Conservation (phyloP, 2,329 filamentous ascomycete species). For the Rhynchosporium secalis region DNA sequence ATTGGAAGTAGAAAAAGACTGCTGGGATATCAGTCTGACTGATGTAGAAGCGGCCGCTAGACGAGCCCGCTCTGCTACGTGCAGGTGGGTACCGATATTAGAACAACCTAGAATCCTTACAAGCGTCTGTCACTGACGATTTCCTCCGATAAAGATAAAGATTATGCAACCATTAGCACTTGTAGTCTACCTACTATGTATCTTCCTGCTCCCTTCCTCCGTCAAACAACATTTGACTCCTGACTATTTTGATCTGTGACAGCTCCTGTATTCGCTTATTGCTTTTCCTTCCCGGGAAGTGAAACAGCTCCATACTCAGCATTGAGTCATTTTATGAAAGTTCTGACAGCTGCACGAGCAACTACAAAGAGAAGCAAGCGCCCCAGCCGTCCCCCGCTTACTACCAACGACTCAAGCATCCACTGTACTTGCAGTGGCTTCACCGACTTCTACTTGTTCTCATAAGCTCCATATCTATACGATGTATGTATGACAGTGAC, state of each 20-base stretch:
- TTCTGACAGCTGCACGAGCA: conserved; percentile 25
- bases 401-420: conserved; percentile 18
- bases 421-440: conserved; percentile 16
- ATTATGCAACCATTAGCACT: not conserved
- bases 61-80: no score
- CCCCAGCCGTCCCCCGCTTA: conserved; percentile 25
- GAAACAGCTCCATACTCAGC: not conserved
- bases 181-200: no score
- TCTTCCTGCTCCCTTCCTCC: no score
- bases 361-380: conserved; percentile 14
- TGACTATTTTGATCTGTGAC: no score
- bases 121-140: conserved; percentile 9
- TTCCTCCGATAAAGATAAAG: conserved; percentile 14
- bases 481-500: conserved; percentile 29
- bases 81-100: no score
- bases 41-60: conserved; percentile 6
- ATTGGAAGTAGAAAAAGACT: not conserved
- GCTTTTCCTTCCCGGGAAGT: not conserved
- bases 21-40: not conserved
- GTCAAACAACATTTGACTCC: no score
- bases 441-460: conserved; percentile 14
- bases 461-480: conserved; percentile 22
- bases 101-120: not conserved
- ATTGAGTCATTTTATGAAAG: conserved; percentile 24
- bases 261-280: not conserved